These are phyloP conservation scores for Rhodotorula sp. DNA, from an alignment of 1,284 basidiomycete species.

Conservation along the genomic window DNA sequence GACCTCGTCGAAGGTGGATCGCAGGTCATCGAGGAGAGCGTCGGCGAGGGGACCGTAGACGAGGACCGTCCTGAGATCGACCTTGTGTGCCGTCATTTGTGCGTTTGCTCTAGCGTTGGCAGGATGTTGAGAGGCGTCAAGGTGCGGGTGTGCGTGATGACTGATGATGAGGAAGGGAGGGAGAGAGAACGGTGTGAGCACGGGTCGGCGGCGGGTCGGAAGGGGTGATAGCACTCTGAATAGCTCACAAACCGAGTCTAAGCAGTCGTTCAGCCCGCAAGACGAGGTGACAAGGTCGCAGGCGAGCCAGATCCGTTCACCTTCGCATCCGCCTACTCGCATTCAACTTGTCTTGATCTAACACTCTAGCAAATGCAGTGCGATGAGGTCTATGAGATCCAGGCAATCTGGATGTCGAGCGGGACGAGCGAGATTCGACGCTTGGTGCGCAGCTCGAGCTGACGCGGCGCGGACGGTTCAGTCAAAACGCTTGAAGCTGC, in stretches of 20 bases:
- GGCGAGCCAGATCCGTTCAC: too few relatives aligned
- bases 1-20: constrained; percentile 11
- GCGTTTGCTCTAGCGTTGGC: too few relatives aligned
- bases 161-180: not conserved
- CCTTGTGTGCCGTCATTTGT: constrained; percentile 12
- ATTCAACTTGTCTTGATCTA: too few relatives aligned
- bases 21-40: constrained; percentile 15
- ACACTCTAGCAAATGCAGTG: too few relatives aligned
- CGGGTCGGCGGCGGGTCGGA: not conserved
- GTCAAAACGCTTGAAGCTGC: too few relatives aligned
- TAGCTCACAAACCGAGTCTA: not conserved
- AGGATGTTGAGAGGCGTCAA: not conserved
- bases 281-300: too few relatives aligned
- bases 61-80: constrained; percentile 18
- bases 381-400: too few relatives aligned
- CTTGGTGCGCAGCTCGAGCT: too few relatives aligned
- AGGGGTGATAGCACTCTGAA: not conserved
- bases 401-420: too few relatives aligned
- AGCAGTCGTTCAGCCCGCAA: not conserved
- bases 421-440: too few relatives aligned
- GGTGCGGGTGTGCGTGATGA: not conserved
- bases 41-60: constrained; percentile 8
- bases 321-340: not conserved
- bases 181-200: not conserved
- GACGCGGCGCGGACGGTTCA: too few relatives aligned